These are phyloP conservation scores for Suillus weaverae DNA, from an alignment of 768 basidiomycete genomes.

Conservation along the genomic window DNA sequence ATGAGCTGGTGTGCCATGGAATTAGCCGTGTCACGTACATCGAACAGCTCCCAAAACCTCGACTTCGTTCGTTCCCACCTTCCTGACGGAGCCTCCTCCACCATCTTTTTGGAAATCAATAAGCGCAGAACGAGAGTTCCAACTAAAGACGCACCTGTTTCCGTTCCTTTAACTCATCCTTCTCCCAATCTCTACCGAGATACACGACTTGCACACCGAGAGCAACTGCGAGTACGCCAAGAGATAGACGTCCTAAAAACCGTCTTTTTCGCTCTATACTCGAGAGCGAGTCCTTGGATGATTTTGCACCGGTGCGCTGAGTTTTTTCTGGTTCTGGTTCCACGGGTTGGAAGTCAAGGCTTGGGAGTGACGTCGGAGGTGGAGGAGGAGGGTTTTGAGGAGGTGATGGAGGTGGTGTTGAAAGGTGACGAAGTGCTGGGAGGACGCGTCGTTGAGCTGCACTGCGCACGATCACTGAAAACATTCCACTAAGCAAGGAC, in stretches of 20 bases:
- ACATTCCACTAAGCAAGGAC: constrained; percentile 16
- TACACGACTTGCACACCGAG: constrained; percentile 58
- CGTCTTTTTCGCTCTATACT: constrained; percentile 73
- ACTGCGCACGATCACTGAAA: constrained; percentile 25
- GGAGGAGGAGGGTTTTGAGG: constrained; percentile 9
- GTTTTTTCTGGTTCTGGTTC: constrained; percentile 41
- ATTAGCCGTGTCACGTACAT: constrained; percentile 44
- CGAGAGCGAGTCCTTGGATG: constrained; percentile 75
- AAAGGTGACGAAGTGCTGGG: constrained; percentile 22
- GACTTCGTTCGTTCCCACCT: constrained; percentile 64
- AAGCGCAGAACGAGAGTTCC: background rate
- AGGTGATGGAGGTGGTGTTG: constrained; percentile 23
- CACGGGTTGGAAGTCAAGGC: constrained; percentile 65
- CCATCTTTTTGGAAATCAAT: constrained; percentile 39
- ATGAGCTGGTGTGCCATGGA: background rate
- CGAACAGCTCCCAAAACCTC: constrained; percentile 65
- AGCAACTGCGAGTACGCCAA: constrained; percentile 55
- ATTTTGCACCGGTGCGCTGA: constrained; percentile 72
- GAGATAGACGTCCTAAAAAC: constrained; percentile 52
- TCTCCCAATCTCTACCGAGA: constrained; percentile 79
- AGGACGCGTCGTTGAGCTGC: constrained; percentile 21
- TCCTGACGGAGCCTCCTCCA: constrained; percentile 58
- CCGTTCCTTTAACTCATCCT: constrained; percentile 63
- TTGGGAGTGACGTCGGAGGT: constrained; percentile 36
- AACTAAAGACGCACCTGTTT: constrained; percentile 51